Evolutionary conservation across 2,329 filamentous ascomycete species (phyloP), one percentile per base, ranked within the genome.

Genomic region (Diaporthe amygdali): DNA sequence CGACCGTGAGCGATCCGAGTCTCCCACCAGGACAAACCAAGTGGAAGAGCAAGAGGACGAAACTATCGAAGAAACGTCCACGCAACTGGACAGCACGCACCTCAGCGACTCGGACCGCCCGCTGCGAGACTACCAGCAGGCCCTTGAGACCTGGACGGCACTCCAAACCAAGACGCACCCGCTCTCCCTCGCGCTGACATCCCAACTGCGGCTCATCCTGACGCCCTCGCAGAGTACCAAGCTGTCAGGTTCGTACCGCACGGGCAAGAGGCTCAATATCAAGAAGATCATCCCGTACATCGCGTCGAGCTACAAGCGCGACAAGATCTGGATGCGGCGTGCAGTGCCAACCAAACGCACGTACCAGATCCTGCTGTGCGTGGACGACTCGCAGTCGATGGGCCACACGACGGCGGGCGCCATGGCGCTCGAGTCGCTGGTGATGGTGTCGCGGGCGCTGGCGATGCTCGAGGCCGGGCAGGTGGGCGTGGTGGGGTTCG

Each of bases 221-320:
- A 94, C 94, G 0, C 96, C 97, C 0, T 98, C 96, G 0, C 92
- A 97, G 67, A 95, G 96, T 1, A 98, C 96, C 46, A 99, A 98
- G 79, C 93, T 99, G 73, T 95, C 96, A 2, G 96, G 96, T 52
- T 95, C 97, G 76, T 98, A 97, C 88, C 94, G 96, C 76, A 99
- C 96, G 0, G 96, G 96, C 74, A 99, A 99, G 82, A 93, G 96
- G 0, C 94, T 99, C 77, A 99, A 98, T 83, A 97, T 99, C 86
- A 98, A 98, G 83, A 94, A 96, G 76, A 99, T 99, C 83, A 99
- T 99, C 77, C 96, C 97, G 0, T 99, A 99, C 84, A 98, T 99
- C 76, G 96, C 97, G 1, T 98, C 95, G 0, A 92, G 93, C 79
- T 99, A 98, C 88, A 98, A 98, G 87, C 94, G 96, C 72, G 96